These are phyloP conservation scores for Alternaria sp. DNA, from an alignment of 2,329 filamentous ascomycete genomes.

Conservation along the genomic window DNA sequence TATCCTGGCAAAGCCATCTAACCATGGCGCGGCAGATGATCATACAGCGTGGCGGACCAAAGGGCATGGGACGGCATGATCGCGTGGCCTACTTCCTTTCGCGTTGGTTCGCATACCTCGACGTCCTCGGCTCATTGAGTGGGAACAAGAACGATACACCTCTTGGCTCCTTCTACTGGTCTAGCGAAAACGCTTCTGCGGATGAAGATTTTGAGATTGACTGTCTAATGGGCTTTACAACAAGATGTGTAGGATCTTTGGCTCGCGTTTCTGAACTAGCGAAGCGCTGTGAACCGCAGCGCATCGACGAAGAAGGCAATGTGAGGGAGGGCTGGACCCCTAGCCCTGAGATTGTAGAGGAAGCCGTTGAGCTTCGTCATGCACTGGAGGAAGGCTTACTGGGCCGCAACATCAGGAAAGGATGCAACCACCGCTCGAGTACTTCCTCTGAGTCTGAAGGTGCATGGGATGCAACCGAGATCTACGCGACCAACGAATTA, in stretches of 20 bases:
- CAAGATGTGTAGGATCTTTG: slow-evolving; percentile 72
- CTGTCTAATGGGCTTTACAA: slow-evolving; percentile 81
- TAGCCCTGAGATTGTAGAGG: slow-evolving; percentile 58
- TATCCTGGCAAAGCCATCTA: slow-evolving; percentile 82
- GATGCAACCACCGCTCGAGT: slow-evolving; percentile 52
- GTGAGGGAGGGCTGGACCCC: slow-evolving; percentile 66
- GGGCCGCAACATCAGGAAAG: slow-evolving; percentile 46
- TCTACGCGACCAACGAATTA: slow-evolving; percentile 75
- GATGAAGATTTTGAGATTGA: slow-evolving; percentile 74
- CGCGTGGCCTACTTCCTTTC: slow-evolving; percentile 74
- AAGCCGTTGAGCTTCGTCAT: slow-evolving; percentile 65
- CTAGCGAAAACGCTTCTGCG: slow-evolving; percentile 55
- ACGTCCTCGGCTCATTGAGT: slow-evolving; percentile 75
- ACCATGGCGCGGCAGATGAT: slow-evolving; percentile 79
- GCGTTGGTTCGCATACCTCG: slow-evolving; percentile 84
- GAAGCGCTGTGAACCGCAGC: slow-evolving; percentile 69
- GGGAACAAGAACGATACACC: slow-evolving; percentile 59
- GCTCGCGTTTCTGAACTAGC: slow-evolving; percentile 76
- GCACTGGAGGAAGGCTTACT: slow-evolving; percentile 65
- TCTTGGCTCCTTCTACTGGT: slow-evolving; percentile 51
- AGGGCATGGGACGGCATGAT: slow-evolving; percentile 58
- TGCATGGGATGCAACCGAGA: slow-evolving; percentile 66
- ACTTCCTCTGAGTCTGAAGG: slow-evolving; percentile 46
- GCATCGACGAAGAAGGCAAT: slow-evolving; percentile 62
- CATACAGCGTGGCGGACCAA: slow-evolving; percentile 66